phyloP scores from a whole-genome alignment of 495 filamentous ascomycete species.

The Neurospora sp. region DNA sequence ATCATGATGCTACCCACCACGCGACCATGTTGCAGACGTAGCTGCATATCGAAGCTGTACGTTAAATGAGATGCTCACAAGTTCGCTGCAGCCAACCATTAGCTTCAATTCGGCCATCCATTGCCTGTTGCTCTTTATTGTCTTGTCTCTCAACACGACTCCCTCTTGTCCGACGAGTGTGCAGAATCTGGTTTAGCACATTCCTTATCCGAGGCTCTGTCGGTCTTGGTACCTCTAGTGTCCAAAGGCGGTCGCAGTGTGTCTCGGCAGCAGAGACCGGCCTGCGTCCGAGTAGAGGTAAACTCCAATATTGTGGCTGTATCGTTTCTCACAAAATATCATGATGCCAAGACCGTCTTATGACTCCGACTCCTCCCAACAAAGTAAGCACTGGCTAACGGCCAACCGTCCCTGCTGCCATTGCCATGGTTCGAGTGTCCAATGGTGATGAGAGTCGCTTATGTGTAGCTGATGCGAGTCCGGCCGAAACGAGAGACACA shows the following conservation, averaged over 20 bases:
- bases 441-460: too few relatives aligned
- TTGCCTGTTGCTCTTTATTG: not conserved
- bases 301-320: not conserved
- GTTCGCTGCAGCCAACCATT: not conserved
- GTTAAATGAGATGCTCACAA: not conserved
- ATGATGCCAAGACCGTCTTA: not conserved
- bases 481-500: slow-evolving; percentile 17
- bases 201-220: not conserved
- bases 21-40: not conserved
- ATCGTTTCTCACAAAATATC: not conserved
- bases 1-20: not conserved
- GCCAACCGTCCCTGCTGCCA: not conserved
- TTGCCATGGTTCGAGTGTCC: too few relatives aligned
- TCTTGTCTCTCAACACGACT: not conserved
- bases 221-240: not conserved
- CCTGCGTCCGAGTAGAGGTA: not conserved
- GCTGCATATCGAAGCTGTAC: not conserved
- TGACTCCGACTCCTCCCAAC: not conserved
- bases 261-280: not conserved
- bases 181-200: not conserved
- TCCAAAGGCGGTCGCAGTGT: not conserved
- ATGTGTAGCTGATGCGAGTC: not conserved
- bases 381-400: not conserved
- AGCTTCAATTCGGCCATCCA: not conserved
- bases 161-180: not conserved